phyloP scores from a whole-genome alignment of 2,329 filamentous ascomycete genomes.

The Ceratocystis harringtonii region DNA sequence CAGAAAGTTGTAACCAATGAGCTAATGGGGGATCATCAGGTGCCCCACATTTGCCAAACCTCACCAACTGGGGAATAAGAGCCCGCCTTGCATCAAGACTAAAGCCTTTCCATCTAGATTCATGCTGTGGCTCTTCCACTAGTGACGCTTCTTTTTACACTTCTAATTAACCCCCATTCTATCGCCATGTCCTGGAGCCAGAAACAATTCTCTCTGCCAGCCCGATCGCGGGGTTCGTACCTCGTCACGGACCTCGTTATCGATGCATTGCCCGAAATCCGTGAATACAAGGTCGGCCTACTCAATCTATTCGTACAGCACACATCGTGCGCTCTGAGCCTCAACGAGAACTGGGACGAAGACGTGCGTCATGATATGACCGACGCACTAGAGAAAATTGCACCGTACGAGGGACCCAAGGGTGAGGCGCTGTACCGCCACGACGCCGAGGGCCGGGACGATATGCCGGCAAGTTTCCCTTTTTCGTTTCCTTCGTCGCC shows the following conservation, averaged over 20 bases:
- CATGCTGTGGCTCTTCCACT: background rate
- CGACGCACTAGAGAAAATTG: constrained; percentile 81
- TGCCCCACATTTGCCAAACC: background rate
- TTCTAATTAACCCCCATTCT: constrained; percentile 14
- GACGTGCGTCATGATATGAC: constrained; percentile 91
- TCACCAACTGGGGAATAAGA: background rate
- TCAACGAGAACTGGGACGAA: constrained; percentile 82
- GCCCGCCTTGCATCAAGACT: background rate
- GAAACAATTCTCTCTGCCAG: constrained; percentile 66
- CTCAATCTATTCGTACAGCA: constrained; percentile 90
- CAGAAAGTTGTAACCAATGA: background rate
- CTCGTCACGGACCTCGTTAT: constrained; percentile 69
- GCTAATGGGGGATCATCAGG: background rate
- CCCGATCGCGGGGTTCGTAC: constrained; percentile 68
- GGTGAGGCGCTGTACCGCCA: constrained; percentile 69
- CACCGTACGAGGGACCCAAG: constrained; percentile 58
- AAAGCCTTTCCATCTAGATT: background rate
- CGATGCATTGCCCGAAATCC: constrained; percentile 61
- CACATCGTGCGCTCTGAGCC: constrained; percentile 73
- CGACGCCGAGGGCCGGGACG: constrained; percentile 73
- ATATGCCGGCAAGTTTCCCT: constrained; percentile 61
- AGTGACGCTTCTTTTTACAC: background rate
- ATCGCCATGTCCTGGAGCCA: constrained; percentile 60
- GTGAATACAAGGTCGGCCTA: constrained; percentile 68
- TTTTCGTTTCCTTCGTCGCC: background rate